Conservation (phyloP, 2,329 filamentous ascomycete species). For the Fusarium sp. region DNA sequence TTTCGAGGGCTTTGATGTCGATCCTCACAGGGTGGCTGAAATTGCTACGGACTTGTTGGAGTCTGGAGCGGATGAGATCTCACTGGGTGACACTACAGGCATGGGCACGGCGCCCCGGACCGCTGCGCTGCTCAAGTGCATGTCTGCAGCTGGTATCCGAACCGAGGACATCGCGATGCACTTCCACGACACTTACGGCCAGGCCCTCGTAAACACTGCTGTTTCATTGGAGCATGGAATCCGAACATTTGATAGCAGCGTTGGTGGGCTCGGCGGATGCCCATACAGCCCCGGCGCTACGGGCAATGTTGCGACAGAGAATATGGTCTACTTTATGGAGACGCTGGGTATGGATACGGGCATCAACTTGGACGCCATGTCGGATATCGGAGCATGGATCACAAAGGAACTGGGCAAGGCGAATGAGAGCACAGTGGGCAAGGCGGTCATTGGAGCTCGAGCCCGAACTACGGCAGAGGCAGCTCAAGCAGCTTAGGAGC, state of each 20-base stretch:
- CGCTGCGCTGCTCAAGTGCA: conserved; percentile 73
- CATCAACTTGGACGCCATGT: conserved; percentile 77
- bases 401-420: conserved; percentile 73
- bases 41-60: conserved; percentile 81
- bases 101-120: conserved; percentile 87
- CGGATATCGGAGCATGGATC: conserved; percentile 82
- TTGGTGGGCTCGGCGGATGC: conserved; percentile 86
- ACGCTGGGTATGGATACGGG: conserved; percentile 83
- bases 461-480: conserved; percentile 48
- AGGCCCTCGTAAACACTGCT: conserved; percentile 86
- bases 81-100: conserved; percentile 90
- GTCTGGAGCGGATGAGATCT: conserved; percentile 92
- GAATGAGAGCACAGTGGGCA: conserved; percentile 79
- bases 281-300: conserved; percentile 90
- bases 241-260: conserved; percentile 83
- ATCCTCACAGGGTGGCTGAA: conserved; percentile 75
- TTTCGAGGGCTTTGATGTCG: conserved; percentile 77
- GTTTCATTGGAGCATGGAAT: conserved; percentile 85
- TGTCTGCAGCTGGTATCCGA: conserved; percentile 77
- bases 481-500: conserved; percentile 36
- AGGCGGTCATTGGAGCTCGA: conserved; percentile 71
- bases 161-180: conserved; percentile 84
- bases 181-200: conserved; percentile 91
- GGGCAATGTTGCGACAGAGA: conserved; percentile 89
- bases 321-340: conserved; percentile 84